Evolutionary conservation across 2,329 filamentous ascomycete species (phyloP), one percentile per base, ranked within the genome.

Genomic region (Malbranchea zuffiana): DNA sequence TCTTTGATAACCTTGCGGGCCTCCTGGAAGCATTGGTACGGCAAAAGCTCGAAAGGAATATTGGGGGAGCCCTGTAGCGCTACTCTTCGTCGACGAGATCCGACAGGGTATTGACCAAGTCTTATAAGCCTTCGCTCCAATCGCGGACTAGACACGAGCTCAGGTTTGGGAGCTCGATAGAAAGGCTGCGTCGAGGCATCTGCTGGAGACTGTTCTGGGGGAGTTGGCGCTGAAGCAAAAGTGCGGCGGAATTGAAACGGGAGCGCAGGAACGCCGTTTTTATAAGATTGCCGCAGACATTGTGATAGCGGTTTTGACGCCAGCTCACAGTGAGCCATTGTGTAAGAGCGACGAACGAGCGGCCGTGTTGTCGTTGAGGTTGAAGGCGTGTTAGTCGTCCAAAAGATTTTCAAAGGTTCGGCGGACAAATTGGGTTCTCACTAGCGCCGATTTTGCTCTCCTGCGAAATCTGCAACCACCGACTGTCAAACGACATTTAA

Each of bases 1-100:
- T 74, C 75, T 36, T 77, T 71, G 39, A 98, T 67, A 32, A 96
- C 63, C 57, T 85, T 83, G 45, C 87, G 76, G 26, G 90, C 90
- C 65, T 95, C 87, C 63, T 98, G 90, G 67, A 96, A 98, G 62
- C 84, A 90, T 70, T 96, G 88, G 65, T 92, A 98, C 12, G 90
- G 90, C 48, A 98, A 68, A 56, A 88, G 82, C 66, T 94, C 85
- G 56, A 98, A 95, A 17, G 87, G 85, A 33, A 94, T 66, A 51
- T 80, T 72, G 44, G 71, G 45, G 66, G 72, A 50, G 66, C 74
- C 52, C 71, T 65, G 75, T 43, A 87, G 60, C 18, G 82, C 82
- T 18, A 77, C 74, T 56, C 88, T 80, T 45, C 87, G 80, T 68
- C 87, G 76, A 50, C 87, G 78, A 30, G 86, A 93, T 34, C 87